phyloP scores from a whole-genome alignment of 1,139 yeast species.

The Geotrichum phurueaensis region DNA sequence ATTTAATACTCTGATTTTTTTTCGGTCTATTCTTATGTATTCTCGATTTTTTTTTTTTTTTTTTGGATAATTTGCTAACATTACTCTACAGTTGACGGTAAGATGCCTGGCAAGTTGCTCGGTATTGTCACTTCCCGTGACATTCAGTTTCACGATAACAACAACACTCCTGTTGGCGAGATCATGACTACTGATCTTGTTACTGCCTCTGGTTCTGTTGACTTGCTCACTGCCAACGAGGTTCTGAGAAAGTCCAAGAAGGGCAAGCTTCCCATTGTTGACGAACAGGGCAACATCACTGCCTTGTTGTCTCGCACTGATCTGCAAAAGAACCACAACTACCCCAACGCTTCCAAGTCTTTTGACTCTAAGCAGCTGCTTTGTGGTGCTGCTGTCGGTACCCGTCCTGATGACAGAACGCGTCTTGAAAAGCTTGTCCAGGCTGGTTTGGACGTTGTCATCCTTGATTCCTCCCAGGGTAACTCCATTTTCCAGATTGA shows the following conservation, averaged over 20 bases:
- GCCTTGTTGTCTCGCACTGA: slow-evolving; percentile 93
- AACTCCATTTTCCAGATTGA: slow-evolving; percentile 90
- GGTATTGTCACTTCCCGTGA: slow-evolving; percentile 98
- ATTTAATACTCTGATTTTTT: slow-evolving; percentile 41
- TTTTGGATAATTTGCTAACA: slow-evolving; percentile 9
- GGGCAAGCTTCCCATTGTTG: slow-evolving; percentile 95
- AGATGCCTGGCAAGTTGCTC: slow-evolving; percentile 79
- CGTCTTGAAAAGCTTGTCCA: slow-evolving; percentile 81
- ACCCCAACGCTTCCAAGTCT: slow-evolving; percentile 92
- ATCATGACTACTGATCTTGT: slow-evolving; percentile 88
- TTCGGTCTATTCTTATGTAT: not conserved
- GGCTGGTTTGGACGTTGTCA: slow-evolving; percentile 96
- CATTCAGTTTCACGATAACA: slow-evolving; percentile 86
- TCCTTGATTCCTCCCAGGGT: slow-evolving; percentile 95
- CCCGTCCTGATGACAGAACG: slow-evolving; percentile 79
- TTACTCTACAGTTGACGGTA: slow-evolving; percentile 61
- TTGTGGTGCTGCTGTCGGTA: slow-evolving; percentile 99
- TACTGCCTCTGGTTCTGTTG: slow-evolving; percentile 64
- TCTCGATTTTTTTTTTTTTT: not conserved
- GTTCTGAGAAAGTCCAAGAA: slow-evolving; percentile 88
- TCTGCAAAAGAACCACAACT: slow-evolving; percentile 89
- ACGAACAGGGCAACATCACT: slow-evolving; percentile 65
- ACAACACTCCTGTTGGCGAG: slow-evolving; percentile 54
- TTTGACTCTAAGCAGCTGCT: slow-evolving; percentile 88
- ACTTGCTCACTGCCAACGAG: slow-evolving; percentile 80